Percentiles rank a stretch among this genome's conserved stretches.
Conservation (phyloP, 2,329 filamentous ascomycete genomes). For the Curvularia verruculosa region DNA sequence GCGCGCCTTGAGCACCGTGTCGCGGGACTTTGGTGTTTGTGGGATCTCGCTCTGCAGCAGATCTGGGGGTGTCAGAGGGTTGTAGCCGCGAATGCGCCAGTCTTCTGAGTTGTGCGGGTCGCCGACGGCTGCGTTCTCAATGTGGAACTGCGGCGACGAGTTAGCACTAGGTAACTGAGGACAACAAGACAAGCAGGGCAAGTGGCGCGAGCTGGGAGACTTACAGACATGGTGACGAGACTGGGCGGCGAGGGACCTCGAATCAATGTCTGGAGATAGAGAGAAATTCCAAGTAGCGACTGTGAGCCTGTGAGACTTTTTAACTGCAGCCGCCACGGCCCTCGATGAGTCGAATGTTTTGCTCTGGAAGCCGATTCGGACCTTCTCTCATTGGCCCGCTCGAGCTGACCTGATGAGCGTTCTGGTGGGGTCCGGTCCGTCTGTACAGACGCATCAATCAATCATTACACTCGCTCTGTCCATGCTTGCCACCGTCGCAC, state of each 20-base stretch:
- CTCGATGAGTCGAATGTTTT: slow-evolving; percentile 38
- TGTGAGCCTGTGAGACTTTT: slow-evolving; percentile 9
- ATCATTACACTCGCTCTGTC: background rate
- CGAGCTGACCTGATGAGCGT: slow-evolving; percentile 13
- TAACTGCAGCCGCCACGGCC: slow-evolving; percentile 20
- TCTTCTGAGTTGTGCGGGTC: slow-evolving; percentile 58
- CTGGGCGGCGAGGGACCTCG: background rate
- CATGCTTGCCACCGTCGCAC: background rate
- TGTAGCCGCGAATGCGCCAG: slow-evolving; percentile 76
- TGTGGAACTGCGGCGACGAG: slow-evolving; percentile 52
- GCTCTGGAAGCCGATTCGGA: slow-evolving; percentile 31
- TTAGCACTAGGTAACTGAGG: background rate
- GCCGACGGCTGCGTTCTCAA: slow-evolving; percentile 58
- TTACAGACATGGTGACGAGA: slow-evolving; percentile 34
- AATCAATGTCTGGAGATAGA: background rate
- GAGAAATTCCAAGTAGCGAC: background rate
- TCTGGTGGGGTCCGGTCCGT: background rate
- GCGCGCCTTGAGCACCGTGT: slow-evolving; percentile 65
- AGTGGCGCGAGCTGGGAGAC: slow-evolving; percentile 13
- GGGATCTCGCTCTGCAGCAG: slow-evolving; percentile 93
- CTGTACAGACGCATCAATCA: background rate
- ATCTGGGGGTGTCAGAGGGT: slow-evolving; percentile 89
- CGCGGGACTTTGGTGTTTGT: slow-evolving; percentile 57
- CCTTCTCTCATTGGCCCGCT: slow-evolving; percentile 32
- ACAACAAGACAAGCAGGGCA: background rate